Evolutionary conservation across 805 yeast genomes (phyloP).

Genomic region (Saccharomycopsis oosterbeekiorum): DNA sequence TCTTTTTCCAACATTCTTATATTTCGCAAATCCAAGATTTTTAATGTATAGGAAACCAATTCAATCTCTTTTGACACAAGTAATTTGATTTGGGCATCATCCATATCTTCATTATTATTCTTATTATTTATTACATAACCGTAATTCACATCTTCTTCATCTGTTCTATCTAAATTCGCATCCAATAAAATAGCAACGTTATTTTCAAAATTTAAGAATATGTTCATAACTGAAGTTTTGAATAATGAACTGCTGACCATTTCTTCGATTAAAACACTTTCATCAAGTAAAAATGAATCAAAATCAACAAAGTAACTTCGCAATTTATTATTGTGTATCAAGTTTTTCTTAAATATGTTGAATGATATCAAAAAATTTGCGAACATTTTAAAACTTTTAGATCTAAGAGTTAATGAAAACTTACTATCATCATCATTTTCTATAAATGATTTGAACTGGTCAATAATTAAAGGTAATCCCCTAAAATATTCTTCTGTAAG

Average conservation of each 20-base stretch:
- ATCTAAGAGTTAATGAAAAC: not conserved
- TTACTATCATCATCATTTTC: not conserved
- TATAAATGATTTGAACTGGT: not conserved
- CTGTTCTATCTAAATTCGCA: constrained; percentile 39
- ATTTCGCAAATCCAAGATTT: constrained; percentile 7
- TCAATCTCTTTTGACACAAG: constrained; percentile 1
- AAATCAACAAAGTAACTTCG: constrained; percentile 10
- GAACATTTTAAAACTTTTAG: constrained; percentile 2
- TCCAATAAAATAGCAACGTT: constrained; percentile 30
- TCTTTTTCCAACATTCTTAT: not conserved
- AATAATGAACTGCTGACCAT: constrained; percentile 11
- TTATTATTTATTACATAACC: constrained; percentile 14
- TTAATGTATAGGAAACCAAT: constrained; percentile 1
- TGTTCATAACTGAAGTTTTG: constrained; percentile 28
- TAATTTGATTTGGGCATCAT: not conserved
- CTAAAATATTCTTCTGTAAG: not conserved
- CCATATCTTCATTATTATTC: not conserved
- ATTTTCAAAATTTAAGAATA: constrained; percentile 42
- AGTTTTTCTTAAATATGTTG: constrained; percentile 28
- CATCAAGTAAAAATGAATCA: constrained; percentile 10
- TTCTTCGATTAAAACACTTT: not conserved
- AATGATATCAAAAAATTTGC: constrained; percentile 29
- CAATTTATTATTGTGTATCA: constrained; percentile 20
- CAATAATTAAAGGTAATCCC: not conserved
- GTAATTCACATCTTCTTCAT: constrained; percentile 40